Evolutionary conservation across 805 yeast species (phyloP), one percentile per base, ranked within the genome.

Genomic region (Suhomyces faveliae): DNA sequence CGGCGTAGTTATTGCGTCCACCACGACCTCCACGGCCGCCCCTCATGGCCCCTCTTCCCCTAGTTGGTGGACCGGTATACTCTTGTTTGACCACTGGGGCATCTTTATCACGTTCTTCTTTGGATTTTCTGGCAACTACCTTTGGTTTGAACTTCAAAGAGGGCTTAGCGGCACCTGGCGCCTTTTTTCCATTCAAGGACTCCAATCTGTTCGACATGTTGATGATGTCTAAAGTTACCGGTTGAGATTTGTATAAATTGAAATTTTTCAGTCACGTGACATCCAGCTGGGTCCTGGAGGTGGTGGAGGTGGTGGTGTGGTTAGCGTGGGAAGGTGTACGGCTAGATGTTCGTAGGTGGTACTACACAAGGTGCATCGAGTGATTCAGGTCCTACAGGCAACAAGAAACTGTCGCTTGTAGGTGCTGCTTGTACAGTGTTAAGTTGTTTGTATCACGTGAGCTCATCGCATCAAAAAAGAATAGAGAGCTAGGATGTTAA

Each of bases 111-210:
- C 96, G 74, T 56, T 89, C 96, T 56, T 87, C 91, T 56, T 88
- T 85, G 9, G 89, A 71, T 62, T 89, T 82, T 66, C 97, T 75
- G 0, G 90, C 90, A 38, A 91, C 96, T 2, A 77, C 84, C 64
- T 91, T 91, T 2, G 97, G 97, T 64, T 84, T 83, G 68, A 91
- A 91, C 64, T 85, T 85, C 51, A 86, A 68, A 2, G 81, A 73
- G 6, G 87, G 79, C 56, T 81, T 80, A 42, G 44, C 44, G 25
- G 38, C 56, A 51, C 51, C 50, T 42, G 47, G 44, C 37, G 61
- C 55, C 50, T 68, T 69, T 48, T 64, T 63, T 12, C 71, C 59
- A 49, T 63, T 69, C 54, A 73, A 61, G 20, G 75, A 70, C 40
- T 73, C 78, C 46, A 73, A 65, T 48, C 78, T 53, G 54, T 71